phyloP scores from a whole-genome alignment of 768 basidiomycete species.

The Boletellus ananiceps region DNA sequence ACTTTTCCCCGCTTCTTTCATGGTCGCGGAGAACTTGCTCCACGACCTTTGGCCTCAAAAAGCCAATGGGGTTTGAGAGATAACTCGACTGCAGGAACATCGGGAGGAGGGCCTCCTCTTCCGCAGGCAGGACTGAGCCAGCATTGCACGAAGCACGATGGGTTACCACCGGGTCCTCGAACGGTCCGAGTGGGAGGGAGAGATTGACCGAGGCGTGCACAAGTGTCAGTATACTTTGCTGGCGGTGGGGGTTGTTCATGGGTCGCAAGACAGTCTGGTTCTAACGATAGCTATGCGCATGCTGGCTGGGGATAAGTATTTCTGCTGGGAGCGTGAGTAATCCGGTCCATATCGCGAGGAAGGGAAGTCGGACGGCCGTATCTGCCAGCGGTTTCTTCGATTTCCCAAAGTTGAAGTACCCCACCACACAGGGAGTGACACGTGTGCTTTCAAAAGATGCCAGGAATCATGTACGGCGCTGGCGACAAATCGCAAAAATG shows the following conservation, averaged over 20 bases:
- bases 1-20: not conserved
- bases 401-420: too few relatives aligned
- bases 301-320: too few relatives aligned
- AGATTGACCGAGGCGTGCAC: slow-evolving; percentile 26
- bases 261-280: not conserved
- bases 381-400: too few relatives aligned
- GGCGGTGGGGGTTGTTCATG: not conserved
- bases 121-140: not conserved
- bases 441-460: too few relatives aligned
- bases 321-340: too few relatives aligned
- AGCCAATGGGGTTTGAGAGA: slow-evolving; percentile 16
- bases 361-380: too few relatives aligned
- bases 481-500: too few relatives aligned
- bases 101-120: slow-evolving; percentile 21
- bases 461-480: too few relatives aligned
- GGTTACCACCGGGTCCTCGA: slow-evolving; percentile 8
- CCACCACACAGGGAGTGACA: too few relatives aligned
- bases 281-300: too few relatives aligned
- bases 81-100: slow-evolving; percentile 15
- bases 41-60: slow-evolving; percentile 13
- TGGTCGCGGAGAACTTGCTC: slow-evolving; percentile 11
- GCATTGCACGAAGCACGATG: slow-evolving; percentile 20
- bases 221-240: slow-evolving; percentile 16
- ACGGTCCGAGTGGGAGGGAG: slow-evolving; percentile 22
- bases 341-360: too few relatives aligned